phyloP scores from a whole-genome alignment of 78 protist species.

The Guillardia theta region DNA sequence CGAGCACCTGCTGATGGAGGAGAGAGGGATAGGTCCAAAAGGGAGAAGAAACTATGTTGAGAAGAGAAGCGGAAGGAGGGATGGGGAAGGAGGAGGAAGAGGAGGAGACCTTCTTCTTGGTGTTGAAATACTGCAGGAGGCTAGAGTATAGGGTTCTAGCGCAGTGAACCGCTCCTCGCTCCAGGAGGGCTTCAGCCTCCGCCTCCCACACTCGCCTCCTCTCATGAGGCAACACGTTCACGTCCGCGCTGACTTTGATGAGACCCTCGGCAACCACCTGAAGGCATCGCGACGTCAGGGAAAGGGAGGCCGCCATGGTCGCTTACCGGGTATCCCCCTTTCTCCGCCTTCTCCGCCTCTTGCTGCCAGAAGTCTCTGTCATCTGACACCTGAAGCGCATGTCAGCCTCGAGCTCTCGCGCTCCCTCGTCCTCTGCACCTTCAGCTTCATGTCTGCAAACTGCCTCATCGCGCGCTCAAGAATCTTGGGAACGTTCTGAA shows the following conservation, averaged over 20 bases:
- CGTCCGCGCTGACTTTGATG: not conserved
- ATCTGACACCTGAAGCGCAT: not conserved
- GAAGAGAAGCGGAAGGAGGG: not conserved
- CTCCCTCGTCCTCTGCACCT: not conserved
- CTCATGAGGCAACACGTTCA: not conserved
- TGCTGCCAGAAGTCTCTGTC: conserved; percentile 22
- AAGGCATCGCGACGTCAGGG: no score
- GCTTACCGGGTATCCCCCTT: not conserved
- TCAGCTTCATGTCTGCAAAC: conserved; percentile 13
- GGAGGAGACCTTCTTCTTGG: conserved; percentile 62
- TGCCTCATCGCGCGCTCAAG: conserved; percentile 53
- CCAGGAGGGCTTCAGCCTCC: conserved; percentile 38
- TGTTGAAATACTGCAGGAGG: not conserved
- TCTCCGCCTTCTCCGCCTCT: not conserved
- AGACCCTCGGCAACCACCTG: not conserved
- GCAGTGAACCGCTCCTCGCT: conserved; percentile 35
- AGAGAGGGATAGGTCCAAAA: not conserved
- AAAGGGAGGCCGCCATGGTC: no score
- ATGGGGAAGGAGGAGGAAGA: not conserved
- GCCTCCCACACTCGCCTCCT: conserved; percentile 26
- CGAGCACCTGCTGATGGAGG: not conserved
- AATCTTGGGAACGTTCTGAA: conserved; percentile 52
- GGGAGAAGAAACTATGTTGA: not conserved
- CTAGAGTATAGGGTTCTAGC: conserved; percentile 68
- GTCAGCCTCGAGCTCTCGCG: not conserved